Evolutionary conservation across 2,329 filamentous ascomycete genomes (phyloP), one percentile per base, ranked within the genome.

Genomic region (Trichoderma hamatum): DNA sequence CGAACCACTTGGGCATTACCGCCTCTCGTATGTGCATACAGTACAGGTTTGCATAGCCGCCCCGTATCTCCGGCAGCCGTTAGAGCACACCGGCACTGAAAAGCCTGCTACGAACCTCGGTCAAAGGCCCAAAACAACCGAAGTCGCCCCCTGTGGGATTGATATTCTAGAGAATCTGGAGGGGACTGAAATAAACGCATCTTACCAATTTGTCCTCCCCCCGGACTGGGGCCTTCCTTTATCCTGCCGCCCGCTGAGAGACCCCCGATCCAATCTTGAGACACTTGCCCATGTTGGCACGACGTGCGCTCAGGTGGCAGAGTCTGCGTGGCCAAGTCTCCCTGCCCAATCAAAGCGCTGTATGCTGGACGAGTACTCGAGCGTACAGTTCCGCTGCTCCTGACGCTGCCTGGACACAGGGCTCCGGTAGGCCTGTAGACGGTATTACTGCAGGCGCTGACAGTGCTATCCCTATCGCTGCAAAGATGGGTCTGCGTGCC

Each of bases 401-500:
- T 59, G 36, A 26, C 26, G 39, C 36, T 36, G 49, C 52, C 51
- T 32, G 52, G 28, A 52, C 51, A 32, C 60, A 54, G 28, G 54
- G 58, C n/a, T 28, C 43, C 51, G 28, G 34, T 43, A 54, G 39
- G 39, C 26, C 46, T 32, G 65, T 14, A 5, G 55, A 56, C 24
- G 56, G 43, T 49, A 49, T 63, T 46, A 63, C 56, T 43, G 54
- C 65, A 61, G 54, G 65, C 34, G 46, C 55, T 46, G 34, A 24
- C 58, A 55, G 43, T 60, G 32, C 52, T 51, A n/a, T 28, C 39
- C 26, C 39, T 32, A 62, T 46, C 46, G n/a, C 19, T n/a, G 63
- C 64, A 49, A 70, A 55, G 56, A 77, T 75, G 74, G 73, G 72
- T 74, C 73, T 71, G n/a, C 71, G 68, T 78, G 77, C 79, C 79